Percentiles rank a stretch among this genome's conserved stretches.
Conservation (phyloP, 768 basidiomycete genomes). For the Lyophyllum shimeji region DNA sequence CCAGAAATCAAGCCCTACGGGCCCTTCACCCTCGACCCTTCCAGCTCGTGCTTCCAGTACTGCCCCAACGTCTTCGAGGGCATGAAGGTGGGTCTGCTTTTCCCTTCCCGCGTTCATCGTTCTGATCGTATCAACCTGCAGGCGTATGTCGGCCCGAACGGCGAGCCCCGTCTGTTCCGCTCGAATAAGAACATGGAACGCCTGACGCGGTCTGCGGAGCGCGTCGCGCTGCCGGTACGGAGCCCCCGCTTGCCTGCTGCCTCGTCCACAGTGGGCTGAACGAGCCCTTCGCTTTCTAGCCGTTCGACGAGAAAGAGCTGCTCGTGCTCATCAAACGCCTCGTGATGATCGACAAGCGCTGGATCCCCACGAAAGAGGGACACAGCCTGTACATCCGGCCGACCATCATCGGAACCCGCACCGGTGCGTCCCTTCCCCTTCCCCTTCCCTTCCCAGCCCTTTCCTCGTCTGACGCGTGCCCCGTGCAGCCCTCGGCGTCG, state of each 20-base stretch:
- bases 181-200: constrained; percentile 86
- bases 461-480: neutral
- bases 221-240: constrained; percentile 72
- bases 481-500: constrained; percentile 52
- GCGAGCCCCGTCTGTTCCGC: constrained; percentile 75
- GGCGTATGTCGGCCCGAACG: constrained; percentile 74
- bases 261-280: too few relatives aligned
- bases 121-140: constrained; percentile 20
- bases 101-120: neutral
- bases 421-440: constrained; percentile 23
- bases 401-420: constrained; percentile 61
- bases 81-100: constrained; percentile 57
- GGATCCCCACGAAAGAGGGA: constrained; percentile 77
- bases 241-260: too few relatives aligned
- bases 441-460: constrained; percentile 4
- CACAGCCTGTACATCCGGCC: constrained; percentile 88
- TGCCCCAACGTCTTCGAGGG: constrained; percentile 86
- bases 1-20: constrained; percentile 78
- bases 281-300: constrained; percentile 31
- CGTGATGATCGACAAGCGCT: constrained; percentile 68
- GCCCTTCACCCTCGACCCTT: constrained; percentile 67
- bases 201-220: constrained; percentile 63
- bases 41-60: constrained; percentile 82
- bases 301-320: constrained; percentile 70
- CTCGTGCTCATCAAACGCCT: constrained; percentile 75